A percentile compares a stretch with the other conserved stretches of the same genome.
Evolutionary conservation across 257 asterid genomes (phyloP).

Genomic region (Primulina eburnea): DNA sequence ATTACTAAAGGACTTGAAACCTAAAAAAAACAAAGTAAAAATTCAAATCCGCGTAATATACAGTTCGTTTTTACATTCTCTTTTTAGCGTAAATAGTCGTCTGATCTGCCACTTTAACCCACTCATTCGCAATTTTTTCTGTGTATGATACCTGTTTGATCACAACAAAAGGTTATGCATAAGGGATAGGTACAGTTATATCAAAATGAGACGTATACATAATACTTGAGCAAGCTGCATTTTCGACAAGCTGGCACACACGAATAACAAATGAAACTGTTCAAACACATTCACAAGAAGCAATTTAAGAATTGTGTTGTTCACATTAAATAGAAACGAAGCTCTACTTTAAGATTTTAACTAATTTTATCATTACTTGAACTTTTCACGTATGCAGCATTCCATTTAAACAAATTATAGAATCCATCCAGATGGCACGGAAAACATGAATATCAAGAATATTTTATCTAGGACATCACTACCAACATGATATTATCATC

Average conservation of each 20-base stretch:
- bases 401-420: background rate
- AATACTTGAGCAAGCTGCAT: background rate
- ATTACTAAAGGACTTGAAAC: slow-evolving; percentile 1
- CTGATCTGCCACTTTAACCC: slow-evolving; percentile 86
- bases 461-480: too few relatives aligned
- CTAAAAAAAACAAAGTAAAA: slow-evolving; percentile 4
- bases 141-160: slow-evolving; percentile 59
- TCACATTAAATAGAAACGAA: too few relatives aligned
- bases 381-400: background rate
- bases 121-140: slow-evolving; percentile 73
- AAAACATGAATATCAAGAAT: too few relatives aligned
- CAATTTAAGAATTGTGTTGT: background rate
- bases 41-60: slow-evolving; percentile 24
- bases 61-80: slow-evolving; percentile 31
- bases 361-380: background rate
- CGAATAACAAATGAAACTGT: background rate
- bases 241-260: background rate
- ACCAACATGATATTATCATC: too few relatives aligned
- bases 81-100: slow-evolving; percentile 57
- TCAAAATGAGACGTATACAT: background rate
- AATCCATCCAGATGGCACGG: background rate
- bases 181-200: background rate
- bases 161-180: slow-evolving; percentile 20
- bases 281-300: slow-evolving; percentile 1
- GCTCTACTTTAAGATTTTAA: too few relatives aligned